These are phyloP conservation scores for Ambrosia artemisiifolia DNA, from an alignment of 129 eudicot genomes.

Conservation along the genomic window DNA sequence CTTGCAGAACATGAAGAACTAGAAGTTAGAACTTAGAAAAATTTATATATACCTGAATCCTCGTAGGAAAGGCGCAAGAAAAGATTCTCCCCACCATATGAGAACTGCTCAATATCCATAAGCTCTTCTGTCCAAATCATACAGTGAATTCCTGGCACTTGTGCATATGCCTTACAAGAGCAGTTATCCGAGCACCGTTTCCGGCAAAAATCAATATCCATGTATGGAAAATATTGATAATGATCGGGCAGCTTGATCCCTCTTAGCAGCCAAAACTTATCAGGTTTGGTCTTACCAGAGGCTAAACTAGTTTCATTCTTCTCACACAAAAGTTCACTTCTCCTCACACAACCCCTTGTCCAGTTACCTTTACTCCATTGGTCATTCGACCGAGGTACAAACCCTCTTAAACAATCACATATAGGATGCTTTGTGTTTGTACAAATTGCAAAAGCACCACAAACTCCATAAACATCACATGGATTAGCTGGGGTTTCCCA, in stretches of 20 bases:
- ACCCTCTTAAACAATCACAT: slow-evolving; percentile 41
- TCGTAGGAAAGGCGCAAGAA: slow-evolving; percentile 36
- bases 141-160: slow-evolving; percentile 38
- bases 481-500: slow-evolving; percentile 21
- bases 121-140: slow-evolving; percentile 43
- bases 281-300: slow-evolving; percentile 23
- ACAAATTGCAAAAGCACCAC: slow-evolving; percentile 42
- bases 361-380: slow-evolving; percentile 39
- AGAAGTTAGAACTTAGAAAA: background rate
- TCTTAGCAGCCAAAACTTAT: slow-evolving; percentile 34
- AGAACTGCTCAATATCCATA: slow-evolving; percentile 32
- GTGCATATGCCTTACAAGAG: slow-evolving; percentile 47
- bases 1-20: background rate
- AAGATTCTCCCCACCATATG: slow-evolving; percentile 33
- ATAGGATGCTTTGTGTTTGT: slow-evolving; percentile 8
- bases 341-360: slow-evolving; percentile 40
- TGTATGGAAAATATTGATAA: slow-evolving; percentile 10
- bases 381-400: slow-evolving; percentile 28
- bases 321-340: slow-evolving; percentile 31
- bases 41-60: slow-evolving; percentile 29
- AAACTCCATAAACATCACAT: slow-evolving; percentile 38
- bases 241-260: slow-evolving; percentile 35
- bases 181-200: slow-evolving; percentile 37
- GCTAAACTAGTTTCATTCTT: slow-evolving; percentile 18
- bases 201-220: slow-evolving; percentile 15